phyloP scores from a whole-genome alignment of 169 alveolate species.

The Cyclospora cayetanensis region DNA sequence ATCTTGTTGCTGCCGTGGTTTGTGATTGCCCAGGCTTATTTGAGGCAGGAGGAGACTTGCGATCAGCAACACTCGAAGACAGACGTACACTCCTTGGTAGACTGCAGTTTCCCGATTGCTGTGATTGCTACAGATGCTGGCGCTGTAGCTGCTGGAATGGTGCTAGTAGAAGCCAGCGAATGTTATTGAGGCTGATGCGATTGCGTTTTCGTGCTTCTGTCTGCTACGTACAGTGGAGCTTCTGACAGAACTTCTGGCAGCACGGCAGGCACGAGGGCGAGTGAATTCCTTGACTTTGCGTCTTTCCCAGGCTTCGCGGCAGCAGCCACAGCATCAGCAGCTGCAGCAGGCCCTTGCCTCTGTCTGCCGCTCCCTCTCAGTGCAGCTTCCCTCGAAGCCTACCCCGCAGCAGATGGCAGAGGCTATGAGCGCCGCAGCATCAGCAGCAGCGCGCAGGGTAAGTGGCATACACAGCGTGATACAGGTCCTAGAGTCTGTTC shows the following conservation, averaged over 20 bases:
- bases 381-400: neutral
- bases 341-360: neutral
- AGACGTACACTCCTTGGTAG: neutral
- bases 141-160: too few species aligned
- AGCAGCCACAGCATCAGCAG: neutral
- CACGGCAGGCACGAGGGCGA: neutral
- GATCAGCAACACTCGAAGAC: neutral
- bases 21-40: neutral
- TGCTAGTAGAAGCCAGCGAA: too few species aligned
- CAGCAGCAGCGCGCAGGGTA: neutral
- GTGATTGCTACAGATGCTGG: too few species aligned
- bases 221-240: neutral
- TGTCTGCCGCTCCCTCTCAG: neutral
- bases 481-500: too few species aligned
- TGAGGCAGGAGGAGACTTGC: neutral
- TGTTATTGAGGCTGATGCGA: neutral
- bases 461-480: too few species aligned
- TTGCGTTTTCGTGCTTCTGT: neutral
- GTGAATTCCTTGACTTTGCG: neutral
- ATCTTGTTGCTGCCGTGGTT: too few species aligned
- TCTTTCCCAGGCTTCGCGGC: neutral
- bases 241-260: neutral
- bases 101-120: too few species aligned
- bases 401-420: neutral
- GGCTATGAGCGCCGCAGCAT: neutral